Evolutionary conservation across 768 basidiomycete genomes (phyloP), one percentile per base, ranked within the genome.

Genomic region (Leucocoprinus sp.): DNA sequence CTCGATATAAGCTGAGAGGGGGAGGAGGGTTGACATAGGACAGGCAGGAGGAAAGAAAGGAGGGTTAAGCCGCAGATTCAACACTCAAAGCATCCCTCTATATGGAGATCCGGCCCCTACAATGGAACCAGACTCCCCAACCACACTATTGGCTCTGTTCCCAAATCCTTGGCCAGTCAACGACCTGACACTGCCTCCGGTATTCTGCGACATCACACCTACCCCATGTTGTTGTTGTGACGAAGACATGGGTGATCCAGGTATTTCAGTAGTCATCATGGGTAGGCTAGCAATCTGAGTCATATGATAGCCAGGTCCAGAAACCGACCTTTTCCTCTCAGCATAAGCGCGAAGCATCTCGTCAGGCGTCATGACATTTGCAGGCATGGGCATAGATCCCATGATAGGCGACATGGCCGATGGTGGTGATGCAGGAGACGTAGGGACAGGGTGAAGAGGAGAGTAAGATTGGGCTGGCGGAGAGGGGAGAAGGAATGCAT

Each of bases 291-390:
- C 49, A 8, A 54, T 52, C 0, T 51, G 52, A 18, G 62, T 60
- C 45, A 57, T 52, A 2, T 60, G 61, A 21, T 58, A 59, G 12
- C 54, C 52, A 15, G 27, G 37, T 2, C 18, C 18, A 37, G 11
- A 48, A 5, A 22, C 38, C 34, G 15, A 41, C 48, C 56, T 60
- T 52, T 55, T 59, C 36, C 57, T 53, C 50, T 62, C 58, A 9
- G 60, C 59, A 39, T 61, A 87, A 1, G 81, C 82, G 28, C 81
- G 76, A 36, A 88, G 67, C 80, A 88, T 83, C 19, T 76, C 85
- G 56, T 89, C 86, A 2, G 85, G 85, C 46, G 67, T 66, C 64
- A 71, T 73, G 19, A 74, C 69, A 38, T 43, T 58, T 1, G 63
- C 59, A 1, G 65, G 67, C 50, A 51, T 51, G 8, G 60, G 58